Evolutionary conservation across 306 rosid species (phyloP).

Genomic region (Ochetophila trinervis): DNA sequence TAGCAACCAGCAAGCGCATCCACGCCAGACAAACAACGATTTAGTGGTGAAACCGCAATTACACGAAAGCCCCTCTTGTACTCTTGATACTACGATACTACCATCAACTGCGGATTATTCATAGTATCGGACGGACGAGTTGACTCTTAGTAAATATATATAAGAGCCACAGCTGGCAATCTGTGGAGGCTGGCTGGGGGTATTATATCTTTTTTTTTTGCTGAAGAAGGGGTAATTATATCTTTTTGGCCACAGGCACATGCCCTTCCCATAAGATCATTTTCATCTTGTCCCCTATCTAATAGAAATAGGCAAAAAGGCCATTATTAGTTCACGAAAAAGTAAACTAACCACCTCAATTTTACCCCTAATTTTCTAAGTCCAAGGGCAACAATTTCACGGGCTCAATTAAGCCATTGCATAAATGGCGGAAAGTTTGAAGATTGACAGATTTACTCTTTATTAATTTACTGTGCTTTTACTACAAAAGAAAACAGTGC

Average conservation of each 20-base stretch:
- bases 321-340: background rate
- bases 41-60: background rate
- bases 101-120: background rate
- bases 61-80: background rate
- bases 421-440: background rate
- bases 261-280: no score
- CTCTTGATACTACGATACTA: background rate
- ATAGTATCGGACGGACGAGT: no score
- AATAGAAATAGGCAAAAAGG: background rate
- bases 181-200: no score
- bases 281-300: no score
- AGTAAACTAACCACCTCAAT: background rate
- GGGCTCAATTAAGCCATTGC: background rate
- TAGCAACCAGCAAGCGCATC: background rate
- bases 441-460: no score
- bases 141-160: no score
- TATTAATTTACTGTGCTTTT: background rate
- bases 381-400: background rate
- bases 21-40: constrained; percentile 12
- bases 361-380: no score
- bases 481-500: no score
- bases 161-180: no score
- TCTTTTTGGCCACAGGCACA: no score
- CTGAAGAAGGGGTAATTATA: no score
- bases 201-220: no score